phyloP scores from a whole-genome alignment of 306 rosid genomes.

The Prunus salicina region DNA sequence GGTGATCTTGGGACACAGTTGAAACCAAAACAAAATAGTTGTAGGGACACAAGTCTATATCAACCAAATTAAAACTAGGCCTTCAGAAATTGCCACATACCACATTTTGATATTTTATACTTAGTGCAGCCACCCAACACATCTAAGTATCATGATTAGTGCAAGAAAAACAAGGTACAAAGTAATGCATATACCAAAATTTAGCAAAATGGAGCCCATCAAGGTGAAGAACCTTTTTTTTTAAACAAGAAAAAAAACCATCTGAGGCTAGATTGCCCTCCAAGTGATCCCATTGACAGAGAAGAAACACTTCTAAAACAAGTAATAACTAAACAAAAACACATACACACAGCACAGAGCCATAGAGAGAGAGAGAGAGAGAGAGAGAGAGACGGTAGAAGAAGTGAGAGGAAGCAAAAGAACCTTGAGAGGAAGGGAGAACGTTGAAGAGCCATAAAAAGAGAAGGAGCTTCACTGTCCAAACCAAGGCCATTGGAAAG shows the following conservation, averaged over 20 bases:
- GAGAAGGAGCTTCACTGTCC: constrained; percentile 44
- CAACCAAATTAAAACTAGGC: neutral
- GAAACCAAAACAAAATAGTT: neutral
- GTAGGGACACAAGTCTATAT: neutral
- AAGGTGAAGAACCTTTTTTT: neutral
- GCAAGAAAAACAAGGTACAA: neutral
- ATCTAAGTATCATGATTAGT: neutral
- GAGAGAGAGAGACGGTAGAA: neutral
- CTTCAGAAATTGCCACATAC: neutral
- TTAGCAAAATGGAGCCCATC: neutral
- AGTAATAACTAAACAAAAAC: neutral
- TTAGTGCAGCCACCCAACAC: neutral
- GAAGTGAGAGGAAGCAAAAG: neutral
- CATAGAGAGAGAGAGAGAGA: neutral
- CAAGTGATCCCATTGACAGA: neutral
- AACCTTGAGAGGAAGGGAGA: constrained; percentile 58
- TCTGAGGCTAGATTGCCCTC: neutral
- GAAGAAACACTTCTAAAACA: neutral
- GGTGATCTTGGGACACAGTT: neutral
- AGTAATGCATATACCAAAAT: neutral
- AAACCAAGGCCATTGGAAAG: constrained; percentile 57
- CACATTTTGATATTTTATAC: neutral
- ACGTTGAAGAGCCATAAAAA: constrained; percentile 36
- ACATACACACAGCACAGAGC: too few relatives aligned
- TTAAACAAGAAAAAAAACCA: too few relatives aligned